Evolutionary conservation across 257 asterid genomes (phyloP).

Genomic region (Cordia subcordata): DNA sequence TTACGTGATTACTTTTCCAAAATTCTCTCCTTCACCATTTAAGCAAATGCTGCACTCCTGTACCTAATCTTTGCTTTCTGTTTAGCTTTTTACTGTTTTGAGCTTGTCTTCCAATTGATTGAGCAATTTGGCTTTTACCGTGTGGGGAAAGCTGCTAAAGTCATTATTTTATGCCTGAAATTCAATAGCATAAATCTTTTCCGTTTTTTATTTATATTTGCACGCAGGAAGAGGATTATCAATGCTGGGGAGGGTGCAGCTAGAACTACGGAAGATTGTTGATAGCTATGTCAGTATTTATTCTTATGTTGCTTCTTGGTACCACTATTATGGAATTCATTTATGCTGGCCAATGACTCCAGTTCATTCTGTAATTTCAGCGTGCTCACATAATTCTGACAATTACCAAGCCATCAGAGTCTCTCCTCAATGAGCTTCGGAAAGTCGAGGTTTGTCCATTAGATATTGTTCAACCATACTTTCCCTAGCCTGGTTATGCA

Average conservation of each 20-base stretch:
- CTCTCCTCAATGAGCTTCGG: constrained; percentile 89
- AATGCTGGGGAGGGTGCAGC: constrained; percentile 73
- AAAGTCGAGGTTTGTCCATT: constrained; percentile 82
- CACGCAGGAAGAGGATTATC: constrained; percentile 70
- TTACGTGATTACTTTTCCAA: too few species aligned
- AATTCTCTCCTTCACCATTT: too few species aligned
- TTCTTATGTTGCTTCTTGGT: background rate
- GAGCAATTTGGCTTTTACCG: too few species aligned
- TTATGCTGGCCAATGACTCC: constrained; percentile 15
- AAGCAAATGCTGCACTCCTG: too few species aligned
- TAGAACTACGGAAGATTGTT: constrained; percentile 82
- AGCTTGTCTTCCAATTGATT: too few species aligned
- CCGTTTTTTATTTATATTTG: constrained; percentile 14
- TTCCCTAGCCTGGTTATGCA: constrained; percentile 1
- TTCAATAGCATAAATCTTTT: background rate
- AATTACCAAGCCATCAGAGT: constrained; percentile 90
- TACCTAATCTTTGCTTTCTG: too few species aligned
- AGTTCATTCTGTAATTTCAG: constrained; percentile 44
- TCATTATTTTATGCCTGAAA: background rate
- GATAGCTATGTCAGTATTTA: constrained; percentile 65
- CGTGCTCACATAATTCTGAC: constrained; percentile 77
- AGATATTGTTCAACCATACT: constrained; percentile 5
- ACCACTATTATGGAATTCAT: background rate
- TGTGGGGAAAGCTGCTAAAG: background rate
- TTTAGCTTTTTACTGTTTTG: too few species aligned